Conservation (phyloP, 75 land plant species). For the Chamaecyparis obtusa region DNA sequence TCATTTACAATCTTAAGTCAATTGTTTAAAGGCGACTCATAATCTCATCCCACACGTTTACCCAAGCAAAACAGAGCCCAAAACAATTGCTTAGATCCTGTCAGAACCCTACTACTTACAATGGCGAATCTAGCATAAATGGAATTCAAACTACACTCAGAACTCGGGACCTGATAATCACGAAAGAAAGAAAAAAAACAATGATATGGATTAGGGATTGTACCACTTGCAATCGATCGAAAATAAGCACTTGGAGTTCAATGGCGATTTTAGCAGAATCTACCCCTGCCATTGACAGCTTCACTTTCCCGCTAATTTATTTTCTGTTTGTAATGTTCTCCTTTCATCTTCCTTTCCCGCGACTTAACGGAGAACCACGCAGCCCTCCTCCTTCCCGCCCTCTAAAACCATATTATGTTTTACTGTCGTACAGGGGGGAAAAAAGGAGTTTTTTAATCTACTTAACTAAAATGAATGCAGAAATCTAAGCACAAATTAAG, state of each 20-base stretch:
- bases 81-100: neutral
- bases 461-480: no score
- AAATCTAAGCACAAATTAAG: no score
- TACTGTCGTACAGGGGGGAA: no score
- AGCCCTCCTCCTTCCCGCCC: neutral
- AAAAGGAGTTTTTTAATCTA: no score
- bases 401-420: neutral
- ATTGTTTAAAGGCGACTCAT: no score
- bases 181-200: neutral
- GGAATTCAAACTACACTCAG: neutral
- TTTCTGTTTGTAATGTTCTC: neutral
- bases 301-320: neutral
- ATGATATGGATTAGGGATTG: neutral
- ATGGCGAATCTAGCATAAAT: neutral
- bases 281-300: neutral
- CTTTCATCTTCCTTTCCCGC: neutral
- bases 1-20: no score
- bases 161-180: neutral
- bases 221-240: conserved; percentile 10
- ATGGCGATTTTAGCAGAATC: neutral
- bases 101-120: neutral
- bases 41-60: no score
- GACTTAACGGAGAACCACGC: neutral
- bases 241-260: neutral
- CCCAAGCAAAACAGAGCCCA: no score